phyloP scores from a whole-genome alignment of 169 alveolate species.

The Eimeria necatrix region DNA sequence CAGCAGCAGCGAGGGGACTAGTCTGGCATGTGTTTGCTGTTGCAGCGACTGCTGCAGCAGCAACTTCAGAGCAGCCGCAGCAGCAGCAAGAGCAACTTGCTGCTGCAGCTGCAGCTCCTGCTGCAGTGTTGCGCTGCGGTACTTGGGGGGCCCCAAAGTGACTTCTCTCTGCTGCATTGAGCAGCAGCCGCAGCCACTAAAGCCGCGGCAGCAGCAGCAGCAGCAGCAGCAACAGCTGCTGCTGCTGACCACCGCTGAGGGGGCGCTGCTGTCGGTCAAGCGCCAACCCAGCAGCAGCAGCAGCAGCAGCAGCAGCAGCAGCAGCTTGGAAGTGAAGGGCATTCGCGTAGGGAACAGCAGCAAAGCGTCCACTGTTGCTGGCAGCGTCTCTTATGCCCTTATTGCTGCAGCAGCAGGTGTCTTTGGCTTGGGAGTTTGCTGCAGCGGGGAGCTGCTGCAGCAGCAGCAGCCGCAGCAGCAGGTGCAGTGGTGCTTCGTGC shows the following conservation, averaged over 20 bases:
- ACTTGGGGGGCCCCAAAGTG: neutral
- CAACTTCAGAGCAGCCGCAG: neutral
- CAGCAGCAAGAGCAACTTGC: neutral
- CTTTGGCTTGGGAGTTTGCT: neutral
- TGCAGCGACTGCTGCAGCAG: conserved; percentile 3
- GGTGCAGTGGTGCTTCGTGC: conserved; percentile 10
- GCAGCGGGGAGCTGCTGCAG: conserved; percentile 2
- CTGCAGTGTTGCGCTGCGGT: conserved; percentile 1
- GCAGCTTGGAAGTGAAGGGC: neutral
- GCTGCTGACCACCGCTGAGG: conserved; percentile 19
- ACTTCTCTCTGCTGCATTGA: neutral
- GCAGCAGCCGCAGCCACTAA: neutral
- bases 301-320: conserved; percentile 20
- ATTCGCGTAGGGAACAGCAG: neutral
- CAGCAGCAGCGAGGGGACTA: neutral
- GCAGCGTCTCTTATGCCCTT: neutral
- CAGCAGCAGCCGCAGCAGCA: too few species aligned
- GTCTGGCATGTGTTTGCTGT: neutral
- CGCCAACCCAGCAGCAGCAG: neutral
- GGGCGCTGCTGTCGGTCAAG: neutral
- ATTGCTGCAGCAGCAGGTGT: neutral
- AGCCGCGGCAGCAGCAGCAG: conserved; percentile 39
- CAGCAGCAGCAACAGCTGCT: neutral
- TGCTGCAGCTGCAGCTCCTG: neutral
- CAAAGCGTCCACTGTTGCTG: neutral